Percentiles rank a stretch among this genome's conserved stretches.
phyloP scores from a whole-genome alignment of 1,284 basidiomycete species.

The Apiotrichum akiyoshidainum region DNA sequence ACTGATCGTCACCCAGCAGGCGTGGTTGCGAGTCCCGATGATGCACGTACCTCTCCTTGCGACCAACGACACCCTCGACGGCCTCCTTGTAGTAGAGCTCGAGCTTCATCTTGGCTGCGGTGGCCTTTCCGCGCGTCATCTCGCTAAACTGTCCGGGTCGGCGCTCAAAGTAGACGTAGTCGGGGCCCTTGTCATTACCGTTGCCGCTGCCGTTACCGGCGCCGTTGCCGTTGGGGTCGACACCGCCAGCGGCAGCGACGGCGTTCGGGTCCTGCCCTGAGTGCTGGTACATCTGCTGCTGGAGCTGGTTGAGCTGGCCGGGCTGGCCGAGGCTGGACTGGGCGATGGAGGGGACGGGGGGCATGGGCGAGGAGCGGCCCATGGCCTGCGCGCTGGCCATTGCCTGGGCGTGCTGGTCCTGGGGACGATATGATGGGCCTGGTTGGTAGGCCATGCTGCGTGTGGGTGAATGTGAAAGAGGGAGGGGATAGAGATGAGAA shows the following conservation, averaged over 20 bases:
- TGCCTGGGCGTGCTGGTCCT: conserved; percentile 21
- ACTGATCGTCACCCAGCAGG: not conserved
- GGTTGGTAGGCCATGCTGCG: conserved; percentile 29
- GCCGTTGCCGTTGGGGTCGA: conserved; percentile 2
- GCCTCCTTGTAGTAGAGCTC: conserved; percentile 97
- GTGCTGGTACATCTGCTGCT: conserved; percentile 15
- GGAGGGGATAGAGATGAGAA: not conserved
- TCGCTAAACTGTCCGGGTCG: conserved; percentile 78
- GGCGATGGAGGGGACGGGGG: conserved; percentile 32
- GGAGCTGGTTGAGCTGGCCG: conserved; percentile 19
- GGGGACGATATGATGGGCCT: conserved; percentile 26
- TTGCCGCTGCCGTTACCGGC: conserved; percentile 4
- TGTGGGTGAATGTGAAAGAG: not conserved
- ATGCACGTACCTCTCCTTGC: conserved; percentile 68
- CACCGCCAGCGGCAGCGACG: not conserved
- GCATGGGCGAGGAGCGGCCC: conserved; percentile 40
- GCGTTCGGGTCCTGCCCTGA: not conserved
- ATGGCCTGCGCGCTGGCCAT: conserved; percentile 15
- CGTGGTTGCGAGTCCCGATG: too few relatives aligned
- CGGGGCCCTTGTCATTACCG: conserved; percentile 52
- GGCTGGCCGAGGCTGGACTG: conserved; percentile 39
- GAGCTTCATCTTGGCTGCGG: conserved; percentile 92
- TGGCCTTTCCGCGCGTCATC: conserved; percentile 84
- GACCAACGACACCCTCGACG: conserved; percentile 83
- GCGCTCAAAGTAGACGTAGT: conserved; percentile 95